Percentiles rank a stretch among this genome's conserved stretches.
Conservation (phyloP, 2,329 filamentous ascomycete genomes). For the Falciphora oryzae region DNA sequence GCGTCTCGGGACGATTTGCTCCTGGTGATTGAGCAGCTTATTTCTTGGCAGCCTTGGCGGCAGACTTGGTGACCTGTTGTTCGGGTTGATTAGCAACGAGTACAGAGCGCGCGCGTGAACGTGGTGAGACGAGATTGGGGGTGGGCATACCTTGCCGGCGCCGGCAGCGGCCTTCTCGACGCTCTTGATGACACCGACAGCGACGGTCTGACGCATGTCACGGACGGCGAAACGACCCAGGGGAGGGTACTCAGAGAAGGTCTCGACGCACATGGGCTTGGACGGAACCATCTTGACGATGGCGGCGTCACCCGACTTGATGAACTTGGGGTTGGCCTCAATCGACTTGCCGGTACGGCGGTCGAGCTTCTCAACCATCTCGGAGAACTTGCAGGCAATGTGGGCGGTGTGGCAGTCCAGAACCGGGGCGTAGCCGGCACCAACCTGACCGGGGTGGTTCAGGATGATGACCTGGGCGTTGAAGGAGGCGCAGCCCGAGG, state of each 20-base stretch:
- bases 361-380: constrained; percentile 99
- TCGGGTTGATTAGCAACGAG: constrained; percentile 11
- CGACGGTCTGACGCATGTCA: constrained; percentile 91
- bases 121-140: constrained; percentile 21
- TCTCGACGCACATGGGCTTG: constrained; percentile 99
- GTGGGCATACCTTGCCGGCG: constrained; percentile 49
- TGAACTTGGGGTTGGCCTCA: constrained; percentile 93
- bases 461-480: constrained; percentile 99
- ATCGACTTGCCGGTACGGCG: constrained; percentile 98
- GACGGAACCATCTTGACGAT: constrained; percentile 99
- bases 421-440: constrained; percentile 97
- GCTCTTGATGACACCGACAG: constrained; percentile 91
- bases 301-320: constrained; percentile 99
- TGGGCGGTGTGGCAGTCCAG: constrained; percentile 99
- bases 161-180: constrained; percentile 59
- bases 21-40: constrained; percentile 38
- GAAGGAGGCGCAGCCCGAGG: constrained; percentile 84
- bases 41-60: constrained; percentile 71
- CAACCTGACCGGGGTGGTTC: constrained; percentile 99
- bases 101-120: neutral
- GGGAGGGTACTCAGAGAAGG: constrained; percentile 99
- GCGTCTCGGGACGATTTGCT: constrained; percentile 15
- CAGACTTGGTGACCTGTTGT: constrained; percentile 57
- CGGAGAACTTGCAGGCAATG: constrained; percentile 99
- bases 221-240: constrained; percentile 99